Evolutionary conservation across 1,284 basidiomycete genomes (phyloP), one percentile per base, ranked within the genome.

Genomic region (Apiotrichum domesticum): DNA sequence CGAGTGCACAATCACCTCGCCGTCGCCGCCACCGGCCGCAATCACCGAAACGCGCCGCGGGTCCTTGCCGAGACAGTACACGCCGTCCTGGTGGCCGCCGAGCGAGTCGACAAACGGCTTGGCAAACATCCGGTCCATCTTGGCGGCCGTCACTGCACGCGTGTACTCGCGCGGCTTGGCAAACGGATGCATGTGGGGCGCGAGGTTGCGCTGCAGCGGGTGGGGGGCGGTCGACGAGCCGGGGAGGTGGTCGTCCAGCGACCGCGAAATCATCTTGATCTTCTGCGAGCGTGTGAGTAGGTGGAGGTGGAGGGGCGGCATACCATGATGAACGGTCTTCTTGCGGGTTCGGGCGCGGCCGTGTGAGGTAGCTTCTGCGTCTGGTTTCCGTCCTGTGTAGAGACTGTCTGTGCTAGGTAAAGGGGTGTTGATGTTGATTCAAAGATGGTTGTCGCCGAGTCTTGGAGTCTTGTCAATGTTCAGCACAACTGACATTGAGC

Each of bases 1-100:
- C 63, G 97, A 87, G 78, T 98, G 94, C 5, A 98, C 79, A 51
- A 96, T 86, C 48, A 99, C 83, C 56, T 90, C 93, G 79, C 95
- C 95, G 74, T 98, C 93, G 80, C 93, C 96, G 64, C 90, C 91
- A 32, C 90, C 95, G 63, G 90, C 96, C 0, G 90, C 94, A n/a
- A 97, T 81, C 13, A 86, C 82, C 21, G 85, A 86, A 46, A 96
- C 79, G 2, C 87, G 82, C 21, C 85, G 84, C 35, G 87, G 86
- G 70, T 90, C 90, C 69, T 84, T 86, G 21, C 84, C 84, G 59
- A 98, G 79, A 29, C 86, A 84, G 76, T 98, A 96, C 13, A 97
- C 86, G n/a, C 94, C 93, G 74, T 98, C 96, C 35, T 90, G 82
- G 76, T 98, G 95, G 0, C 95, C 96, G 58, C 96, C 94, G 46